These are phyloP conservation scores for Cercospora citrullina DNA, from an alignment of 2,329 filamentous ascomycete species.

Conservation along the genomic window DNA sequence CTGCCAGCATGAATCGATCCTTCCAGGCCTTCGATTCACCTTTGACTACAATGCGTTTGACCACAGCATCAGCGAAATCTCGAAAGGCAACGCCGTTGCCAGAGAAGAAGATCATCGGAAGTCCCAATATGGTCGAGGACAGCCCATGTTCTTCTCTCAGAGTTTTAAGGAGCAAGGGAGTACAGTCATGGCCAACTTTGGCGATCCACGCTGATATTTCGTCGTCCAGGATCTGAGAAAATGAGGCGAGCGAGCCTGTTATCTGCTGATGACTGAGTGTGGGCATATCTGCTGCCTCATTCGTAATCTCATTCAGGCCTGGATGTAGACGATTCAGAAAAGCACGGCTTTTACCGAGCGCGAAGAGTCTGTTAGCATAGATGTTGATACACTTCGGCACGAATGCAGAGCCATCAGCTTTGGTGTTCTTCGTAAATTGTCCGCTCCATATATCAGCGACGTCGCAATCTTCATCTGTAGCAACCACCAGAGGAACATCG, in stretches of 20 bases:
- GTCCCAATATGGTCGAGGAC: conserved; percentile 60
- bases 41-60: conserved; percentile 67
- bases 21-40: conserved; percentile 62
- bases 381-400: conserved; percentile 74
- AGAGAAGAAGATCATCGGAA: conserved; percentile 75
- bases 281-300: neutral
- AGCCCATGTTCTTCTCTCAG: conserved; percentile 71
- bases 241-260: conserved; percentile 50
- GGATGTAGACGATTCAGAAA: conserved; percentile 71
- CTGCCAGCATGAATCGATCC: conserved; percentile 78
- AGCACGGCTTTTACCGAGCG: conserved; percentile 82
- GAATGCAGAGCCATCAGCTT: conserved; percentile 61
- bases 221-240: conserved; percentile 70
- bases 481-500: conserved; percentile 54
- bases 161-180: conserved; percentile 62
- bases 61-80: conserved; percentile 67
- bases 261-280: conserved; percentile 10
- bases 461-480: conserved; percentile 71
- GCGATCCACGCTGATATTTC: conserved; percentile 76
- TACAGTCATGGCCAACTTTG: conserved; percentile 70
- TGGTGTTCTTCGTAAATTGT: conserved; percentile 67
- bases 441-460: conserved; percentile 72
- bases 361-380: conserved; percentile 72
- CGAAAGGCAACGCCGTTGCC: conserved; percentile 69
- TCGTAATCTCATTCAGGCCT: neutral